These are phyloP conservation scores for Aquilaria sinensis DNA, from an alignment of 345 rosid species.

Conservation along the genomic window DNA sequence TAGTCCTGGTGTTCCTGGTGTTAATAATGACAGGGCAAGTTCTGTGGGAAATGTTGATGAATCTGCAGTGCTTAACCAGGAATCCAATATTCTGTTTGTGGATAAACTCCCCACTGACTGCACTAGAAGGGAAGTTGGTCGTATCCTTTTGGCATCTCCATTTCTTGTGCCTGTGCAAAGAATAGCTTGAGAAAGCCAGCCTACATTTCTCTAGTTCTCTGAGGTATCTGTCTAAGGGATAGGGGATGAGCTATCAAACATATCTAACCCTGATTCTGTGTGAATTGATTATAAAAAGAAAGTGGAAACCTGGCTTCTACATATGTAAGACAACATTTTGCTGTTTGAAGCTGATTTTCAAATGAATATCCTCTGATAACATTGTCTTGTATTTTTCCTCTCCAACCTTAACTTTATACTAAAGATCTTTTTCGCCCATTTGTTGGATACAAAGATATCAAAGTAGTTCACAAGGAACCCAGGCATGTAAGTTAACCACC, in stretches of 20 bases:
- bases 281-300: too few relatives aligned
- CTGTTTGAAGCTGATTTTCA: not conserved
- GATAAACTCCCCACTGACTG: conserved; percentile 59
- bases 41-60: conserved; percentile 25
- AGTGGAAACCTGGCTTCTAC: too few relatives aligned
- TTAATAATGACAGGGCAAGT: conserved; percentile 22
- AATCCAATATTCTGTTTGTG: conserved; percentile 46
- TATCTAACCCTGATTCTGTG: too few relatives aligned
- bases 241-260: too few relatives aligned
- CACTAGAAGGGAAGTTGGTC: conserved; percentile 66
- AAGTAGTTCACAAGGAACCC: conserved; percentile 53
- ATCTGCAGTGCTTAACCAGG: conserved; percentile 12
- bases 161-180: not conserved
- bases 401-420: conserved; percentile 20
- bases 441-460: conserved; percentile 54
- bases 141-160: conserved; percentile 38
- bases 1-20: conserved; percentile 21
- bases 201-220: too few relatives aligned
- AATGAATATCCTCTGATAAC: not conserved
- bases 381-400: conserved; percentile 6
- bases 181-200: not conserved
- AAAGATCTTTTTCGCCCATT: conserved; percentile 60
- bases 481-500: conserved; percentile 37
- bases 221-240: too few relatives aligned
- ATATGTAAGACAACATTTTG: not conserved